phyloP scores from a whole-genome alignment of 1,284 basidiomycete species.

The Ustilago curta region DNA sequence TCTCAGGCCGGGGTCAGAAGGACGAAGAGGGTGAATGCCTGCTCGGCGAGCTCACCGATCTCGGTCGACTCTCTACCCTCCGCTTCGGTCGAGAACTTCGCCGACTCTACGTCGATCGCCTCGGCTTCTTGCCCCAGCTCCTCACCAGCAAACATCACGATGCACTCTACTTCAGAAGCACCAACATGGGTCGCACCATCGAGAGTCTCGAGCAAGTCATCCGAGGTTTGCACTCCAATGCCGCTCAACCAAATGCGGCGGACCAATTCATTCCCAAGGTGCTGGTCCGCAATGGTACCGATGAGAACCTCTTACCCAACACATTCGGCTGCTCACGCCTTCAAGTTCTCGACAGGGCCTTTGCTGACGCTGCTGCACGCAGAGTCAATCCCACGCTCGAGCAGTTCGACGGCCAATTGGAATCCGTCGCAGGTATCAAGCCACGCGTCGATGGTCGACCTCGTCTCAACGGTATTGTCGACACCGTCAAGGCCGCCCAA shows the following conservation, averaged over 20 bases:
- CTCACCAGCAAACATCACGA: constrained; percentile 46
- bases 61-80: constrained; percentile 79
- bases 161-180: constrained; percentile 72
- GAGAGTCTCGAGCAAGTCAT: constrained; percentile 81
- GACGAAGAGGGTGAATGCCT: constrained; percentile 70
- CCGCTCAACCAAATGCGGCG: constrained; percentile 19
- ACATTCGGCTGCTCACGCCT: constrained; percentile 77
- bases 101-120: constrained; percentile 78
- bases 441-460: constrained; percentile 82
- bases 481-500: constrained; percentile 75
- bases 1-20: constrained; percentile 21
- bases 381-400: constrained; percentile 78
- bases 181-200: constrained; percentile 81
- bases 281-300: constrained; percentile 70
- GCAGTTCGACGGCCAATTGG: constrained; percentile 76
- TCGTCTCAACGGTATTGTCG: constrained; percentile 81
- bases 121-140: constrained; percentile 69
- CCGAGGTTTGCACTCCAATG: constrained; percentile 72
- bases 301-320: constrained; percentile 82
- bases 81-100: constrained; percentile 77
- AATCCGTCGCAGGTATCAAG: constrained; percentile 78
- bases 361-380: constrained; percentile 70
- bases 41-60: constrained; percentile 82
- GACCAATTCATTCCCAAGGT: constrained; percentile 50
- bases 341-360: constrained; percentile 44